Evolutionary conservation across 1,284 basidiomycete genomes (phyloP).

Genomic region (Rhodotorula sp.): DNA sequence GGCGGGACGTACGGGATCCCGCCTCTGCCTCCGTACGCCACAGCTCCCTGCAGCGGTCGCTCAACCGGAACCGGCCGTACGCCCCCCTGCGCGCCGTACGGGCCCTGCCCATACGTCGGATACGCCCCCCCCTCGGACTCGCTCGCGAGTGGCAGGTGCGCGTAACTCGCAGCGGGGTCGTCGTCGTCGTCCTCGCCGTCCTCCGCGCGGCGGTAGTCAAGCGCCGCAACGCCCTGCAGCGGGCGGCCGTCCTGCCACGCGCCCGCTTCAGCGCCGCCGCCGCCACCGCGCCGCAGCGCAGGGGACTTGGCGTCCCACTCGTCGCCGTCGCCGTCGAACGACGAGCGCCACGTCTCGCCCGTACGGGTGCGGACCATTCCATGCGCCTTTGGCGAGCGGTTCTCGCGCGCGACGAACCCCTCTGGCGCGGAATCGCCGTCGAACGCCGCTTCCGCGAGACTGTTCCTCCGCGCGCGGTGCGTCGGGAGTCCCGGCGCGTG

Average conservation of each 20-base stretch:
- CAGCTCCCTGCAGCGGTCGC: not conserved
- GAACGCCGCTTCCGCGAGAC: slow-evolving; percentile 11
- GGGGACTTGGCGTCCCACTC: slow-evolving; percentile 5
- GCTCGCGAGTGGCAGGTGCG: slow-evolving; percentile 23
- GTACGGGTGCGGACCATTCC: slow-evolving; percentile 12
- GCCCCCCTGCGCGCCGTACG: not conserved
- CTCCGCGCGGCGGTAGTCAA: not conserved
- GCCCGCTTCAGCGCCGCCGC: not conserved
- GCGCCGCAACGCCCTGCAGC: not conserved
- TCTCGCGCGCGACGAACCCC: slow-evolving; percentile 1
- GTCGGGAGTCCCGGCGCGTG: not conserved
- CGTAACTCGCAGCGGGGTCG: not conserved
- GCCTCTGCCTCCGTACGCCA: not conserved
- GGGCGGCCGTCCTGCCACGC: slow-evolving; percentile 4
- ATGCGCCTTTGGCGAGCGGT: slow-evolving; percentile 1
- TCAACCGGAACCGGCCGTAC: not conserved
- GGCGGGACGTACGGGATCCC: not conserved
- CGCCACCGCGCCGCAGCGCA: not conserved
- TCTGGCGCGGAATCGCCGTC: not conserved
- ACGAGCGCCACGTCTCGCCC: not conserved
- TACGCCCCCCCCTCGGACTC: slow-evolving; percentile 15
- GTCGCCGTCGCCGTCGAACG: not conserved
- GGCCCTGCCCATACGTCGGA: not conserved
- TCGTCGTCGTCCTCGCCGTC: not conserved
- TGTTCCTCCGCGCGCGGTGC: not conserved